A percentile compares a stretch with the other conserved stretches of the same genome.
Evolutionary conservation across 2,329 filamentous ascomycete genomes (phyloP).

Genomic region (Chaetomiaceae sp.): DNA sequence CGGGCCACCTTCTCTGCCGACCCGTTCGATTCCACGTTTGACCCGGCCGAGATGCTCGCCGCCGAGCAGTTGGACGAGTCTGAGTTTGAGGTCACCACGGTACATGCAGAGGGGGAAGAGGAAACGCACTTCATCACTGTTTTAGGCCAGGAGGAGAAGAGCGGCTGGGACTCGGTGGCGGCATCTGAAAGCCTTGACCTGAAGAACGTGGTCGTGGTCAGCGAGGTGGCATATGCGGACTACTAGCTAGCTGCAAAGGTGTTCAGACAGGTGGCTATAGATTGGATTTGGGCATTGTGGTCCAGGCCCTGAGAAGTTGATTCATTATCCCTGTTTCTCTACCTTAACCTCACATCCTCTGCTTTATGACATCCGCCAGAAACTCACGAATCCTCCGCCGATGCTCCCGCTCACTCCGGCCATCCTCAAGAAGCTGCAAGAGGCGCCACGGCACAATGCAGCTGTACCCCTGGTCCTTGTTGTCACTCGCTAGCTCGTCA

Average conservation of each 20-base stretch:
- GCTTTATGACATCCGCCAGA: neutral
- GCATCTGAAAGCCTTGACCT: too few relatives aligned
- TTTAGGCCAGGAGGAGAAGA: neutral
- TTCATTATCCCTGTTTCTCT: too few relatives aligned
- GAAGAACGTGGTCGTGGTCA: too few relatives aligned
- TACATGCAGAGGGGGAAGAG: neutral
- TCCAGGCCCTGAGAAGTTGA: neutral
- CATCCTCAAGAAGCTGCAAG: neutral
- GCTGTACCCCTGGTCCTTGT: constrained; percentile 10
- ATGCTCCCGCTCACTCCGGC: neutral
- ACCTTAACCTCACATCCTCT: neutral
- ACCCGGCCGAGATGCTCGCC: neutral
- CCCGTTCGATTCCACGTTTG: neutral
- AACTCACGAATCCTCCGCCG: neutral
- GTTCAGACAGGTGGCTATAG: too few relatives aligned
- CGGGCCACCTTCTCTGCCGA: neutral
- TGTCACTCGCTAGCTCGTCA: constrained; percentile 1
- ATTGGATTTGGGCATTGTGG: too few relatives aligned
- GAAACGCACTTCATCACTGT: neutral
- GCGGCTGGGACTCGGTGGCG: too few relatives aligned
- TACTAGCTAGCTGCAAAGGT: too few relatives aligned
- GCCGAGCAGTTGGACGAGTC: neutral
- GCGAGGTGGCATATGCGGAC: too few relatives aligned
- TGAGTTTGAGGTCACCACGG: neutral
- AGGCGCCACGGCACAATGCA: constrained; percentile 14